phyloP scores from a whole-genome alignment of 2,329 filamentous ascomycete genomes.

The Diplodia seriata region DNA sequence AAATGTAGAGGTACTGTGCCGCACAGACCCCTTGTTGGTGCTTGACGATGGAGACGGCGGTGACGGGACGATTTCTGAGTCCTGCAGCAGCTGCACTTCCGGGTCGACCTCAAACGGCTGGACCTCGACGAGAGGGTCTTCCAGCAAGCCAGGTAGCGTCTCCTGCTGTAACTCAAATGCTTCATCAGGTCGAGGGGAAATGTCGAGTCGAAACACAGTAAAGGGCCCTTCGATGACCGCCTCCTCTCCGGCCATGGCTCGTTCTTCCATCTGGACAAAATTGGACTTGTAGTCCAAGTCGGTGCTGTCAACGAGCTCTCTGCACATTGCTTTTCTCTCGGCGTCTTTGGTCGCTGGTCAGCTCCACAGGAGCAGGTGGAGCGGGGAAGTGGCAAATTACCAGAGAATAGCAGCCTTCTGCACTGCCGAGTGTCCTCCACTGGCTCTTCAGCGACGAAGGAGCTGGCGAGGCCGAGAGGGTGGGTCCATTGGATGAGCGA shows the following conservation, averaged over 20 bases:
- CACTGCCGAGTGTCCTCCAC: constrained; percentile 9
- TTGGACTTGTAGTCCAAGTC: not conserved
- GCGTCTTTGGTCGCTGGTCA: not conserved
- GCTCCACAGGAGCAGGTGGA: not conserved
- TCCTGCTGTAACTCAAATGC: not conserved
- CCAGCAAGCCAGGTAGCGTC: not conserved
- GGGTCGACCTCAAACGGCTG: not conserved
- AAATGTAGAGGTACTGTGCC: not conserved
- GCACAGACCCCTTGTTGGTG: not conserved
- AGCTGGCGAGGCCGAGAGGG: constrained; percentile 10
- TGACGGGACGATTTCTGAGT: not conserved
- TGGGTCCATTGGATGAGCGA: constrained; percentile 20
- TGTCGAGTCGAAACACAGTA: not conserved
- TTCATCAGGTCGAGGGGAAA: not conserved
- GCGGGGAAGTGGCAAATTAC: not conserved
- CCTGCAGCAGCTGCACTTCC: not conserved
- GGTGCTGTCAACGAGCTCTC: not conserved
- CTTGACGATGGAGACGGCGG: not conserved
- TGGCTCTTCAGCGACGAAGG: not conserved
- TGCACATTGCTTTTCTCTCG: constrained; percentile 19
- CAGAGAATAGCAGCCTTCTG: constrained; percentile 9
- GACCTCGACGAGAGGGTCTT: not conserved
- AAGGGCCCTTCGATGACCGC: constrained; percentile 1
- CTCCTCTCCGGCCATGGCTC: not conserved
- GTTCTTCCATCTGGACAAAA: not conserved